These are phyloP conservation scores for Pleurotus citrinopileatus DNA, from an alignment of 768 basidiomycete genomes.

Conservation along the genomic window DNA sequence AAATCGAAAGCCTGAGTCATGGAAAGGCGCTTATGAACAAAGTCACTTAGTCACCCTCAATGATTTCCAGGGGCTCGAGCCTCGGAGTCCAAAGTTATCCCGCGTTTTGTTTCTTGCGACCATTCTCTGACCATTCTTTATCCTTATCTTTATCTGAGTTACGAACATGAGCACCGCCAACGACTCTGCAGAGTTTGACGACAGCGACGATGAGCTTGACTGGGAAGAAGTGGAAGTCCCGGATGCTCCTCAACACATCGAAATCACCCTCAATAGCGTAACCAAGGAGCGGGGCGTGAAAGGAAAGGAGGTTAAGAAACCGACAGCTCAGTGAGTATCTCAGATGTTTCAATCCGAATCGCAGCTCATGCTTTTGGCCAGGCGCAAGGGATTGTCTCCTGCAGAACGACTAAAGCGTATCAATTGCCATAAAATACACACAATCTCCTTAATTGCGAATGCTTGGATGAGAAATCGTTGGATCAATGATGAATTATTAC, in stretches of 20 bases:
- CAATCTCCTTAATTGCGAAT: constrained; percentile 74
- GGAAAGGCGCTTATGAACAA: too few species aligned
- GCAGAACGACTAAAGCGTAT: constrained; percentile 75
- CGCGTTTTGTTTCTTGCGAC: too few species aligned
- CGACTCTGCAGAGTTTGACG: constrained; percentile 21
- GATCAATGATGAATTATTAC: constrained; percentile 79
- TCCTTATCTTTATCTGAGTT: not conserved
- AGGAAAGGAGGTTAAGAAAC: constrained; percentile 19
- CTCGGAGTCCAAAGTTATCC: too few species aligned
- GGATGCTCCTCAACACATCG: constrained; percentile 50
- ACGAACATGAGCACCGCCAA: not conserved
- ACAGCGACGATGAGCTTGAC: constrained; percentile 69
- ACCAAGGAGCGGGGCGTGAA: constrained; percentile 25
- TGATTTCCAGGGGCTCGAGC: not conserved
- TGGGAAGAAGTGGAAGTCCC: constrained; percentile 79
- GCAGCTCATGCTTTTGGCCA: constrained; percentile 17
- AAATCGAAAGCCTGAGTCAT: too few species aligned
- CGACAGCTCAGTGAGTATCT: constrained; percentile 43
- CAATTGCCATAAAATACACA: constrained; percentile 88
- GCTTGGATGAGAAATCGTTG: constrained; percentile 76
- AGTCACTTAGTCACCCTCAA: not conserved
- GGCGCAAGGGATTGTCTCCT: constrained; percentile 51
- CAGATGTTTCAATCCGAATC: constrained; percentile 9
- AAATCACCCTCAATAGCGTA: constrained; percentile 65
- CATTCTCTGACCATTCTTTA: not conserved